Conservation (phyloP, 257 asterid species). For the Nicotiana sylvestris region DNA sequence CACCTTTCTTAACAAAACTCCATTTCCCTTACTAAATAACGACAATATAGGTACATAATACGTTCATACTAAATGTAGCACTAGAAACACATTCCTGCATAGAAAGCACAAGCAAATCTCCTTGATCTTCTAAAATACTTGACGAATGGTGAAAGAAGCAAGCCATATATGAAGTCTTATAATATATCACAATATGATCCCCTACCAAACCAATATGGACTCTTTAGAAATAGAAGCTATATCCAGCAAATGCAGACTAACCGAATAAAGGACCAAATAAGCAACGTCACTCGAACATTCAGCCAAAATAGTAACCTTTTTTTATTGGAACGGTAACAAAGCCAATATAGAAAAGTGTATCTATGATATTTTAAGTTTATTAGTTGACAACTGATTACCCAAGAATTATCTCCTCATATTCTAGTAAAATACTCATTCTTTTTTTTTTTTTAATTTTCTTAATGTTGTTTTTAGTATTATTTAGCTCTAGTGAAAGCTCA, state of each 20-base stretch:
- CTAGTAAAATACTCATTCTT: neutral
- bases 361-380: neutral
- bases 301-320: neutral
- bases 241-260: neutral
- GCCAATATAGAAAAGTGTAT: too few species aligned
- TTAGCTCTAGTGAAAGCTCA: neutral
- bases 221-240: neutral
- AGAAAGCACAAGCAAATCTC: neutral
- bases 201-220: conserved; percentile 2
- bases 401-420: neutral
- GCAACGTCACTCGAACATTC: neutral
- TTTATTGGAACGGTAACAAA: too few species aligned
- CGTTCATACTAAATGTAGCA: neutral
- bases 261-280: neutral
- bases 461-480: neutral
- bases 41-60: too few species aligned
- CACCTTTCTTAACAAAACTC: too few species aligned
- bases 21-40: too few species aligned
- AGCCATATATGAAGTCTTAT: neutral
- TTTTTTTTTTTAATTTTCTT: neutral
- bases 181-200: neutral
- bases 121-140: neutral
- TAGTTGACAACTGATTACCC: neutral
- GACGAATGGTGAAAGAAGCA: neutral
- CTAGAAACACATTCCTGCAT: neutral